Evolutionary conservation across 2,329 filamentous ascomycete genomes (phyloP), one percentile per base, ranked within the genome.

Genomic region (Colletotrichum sp.): DNA sequence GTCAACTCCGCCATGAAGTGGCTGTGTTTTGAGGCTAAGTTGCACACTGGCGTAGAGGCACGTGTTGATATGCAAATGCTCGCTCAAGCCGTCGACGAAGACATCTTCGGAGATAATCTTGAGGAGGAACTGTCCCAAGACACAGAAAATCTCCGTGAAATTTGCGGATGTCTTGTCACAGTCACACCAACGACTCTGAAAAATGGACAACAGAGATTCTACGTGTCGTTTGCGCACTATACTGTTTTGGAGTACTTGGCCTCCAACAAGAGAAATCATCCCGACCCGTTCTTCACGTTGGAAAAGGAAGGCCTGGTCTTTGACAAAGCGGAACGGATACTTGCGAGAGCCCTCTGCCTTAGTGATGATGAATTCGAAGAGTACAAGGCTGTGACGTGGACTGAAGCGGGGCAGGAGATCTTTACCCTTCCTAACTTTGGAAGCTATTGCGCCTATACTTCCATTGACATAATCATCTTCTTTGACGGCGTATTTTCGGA

Each of bases 11-110:
- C 43, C 0, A 4, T 72, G 10, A 21, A 30, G 5, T 71, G 60
- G 67, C 28, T 75, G 0, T 60, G 15, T 1, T 43, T 43, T 6
- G 1, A 39, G 4, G 2, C 5, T 2, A 39, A 18, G 8, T 0
- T 18, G 0, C 5, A 39, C 1, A 0, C 7, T 39, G 3, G 6
- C 4, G 5, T 0, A 1, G 4, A 0, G 0, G 24, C 15, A 0
- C 1, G 0, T 7, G 8, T 68, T 1, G 5, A 7, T 1, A 18
- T 30, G 16, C 12, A 16, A 2, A 15, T 2, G 2, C 60, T 74
- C 0, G 2, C 13, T 4, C 21, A 4, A 1, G 60, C 43, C 0
- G 32, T 70, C 2, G 30, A 57, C 7, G 52, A 21, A 5, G 52
- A n/a, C n/a, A n/a, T n/a, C n/a, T n/a, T n/a, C n/a, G n/a, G n/a